Evolutionary conservation across 176 grass and related monocot species (phyloP).

Genomic region (Saccharum spontaneum): DNA sequence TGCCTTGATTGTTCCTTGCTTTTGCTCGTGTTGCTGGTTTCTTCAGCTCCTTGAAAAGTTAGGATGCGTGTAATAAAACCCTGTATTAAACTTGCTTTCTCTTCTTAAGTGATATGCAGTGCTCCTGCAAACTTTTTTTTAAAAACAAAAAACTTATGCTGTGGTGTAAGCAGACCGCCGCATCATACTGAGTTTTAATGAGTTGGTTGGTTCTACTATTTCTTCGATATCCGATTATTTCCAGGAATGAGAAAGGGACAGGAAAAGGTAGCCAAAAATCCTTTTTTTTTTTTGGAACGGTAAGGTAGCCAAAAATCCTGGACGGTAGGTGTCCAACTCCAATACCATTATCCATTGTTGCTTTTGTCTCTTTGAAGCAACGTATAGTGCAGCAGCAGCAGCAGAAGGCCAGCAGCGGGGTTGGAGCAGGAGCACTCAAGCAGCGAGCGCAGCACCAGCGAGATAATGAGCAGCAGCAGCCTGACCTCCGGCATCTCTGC

Average conservation of each 20-base stretch:
- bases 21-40: background rate
- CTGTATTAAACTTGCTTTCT: too few relatives aligned
- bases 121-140: too few relatives aligned
- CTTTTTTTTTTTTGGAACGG: background rate
- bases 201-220: background rate
- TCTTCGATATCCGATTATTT: background rate
- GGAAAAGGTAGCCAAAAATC: background rate
- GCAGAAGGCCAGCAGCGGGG: background rate
- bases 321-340: conserved; percentile 39
- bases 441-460: background rate
- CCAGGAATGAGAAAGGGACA: background rate
- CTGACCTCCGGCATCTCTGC: conserved; percentile 39
- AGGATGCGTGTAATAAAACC: background rate
- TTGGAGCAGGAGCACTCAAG: background rate
- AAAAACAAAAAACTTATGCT: background rate
- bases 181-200: background rate
- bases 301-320: background rate
- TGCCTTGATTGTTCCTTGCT: background rate
- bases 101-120: too few relatives aligned
- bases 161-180: background rate
- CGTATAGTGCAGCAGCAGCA: conserved; percentile 5
- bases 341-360: conserved; percentile 36
- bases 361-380: conserved; percentile 33
- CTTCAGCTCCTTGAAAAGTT: background rate
- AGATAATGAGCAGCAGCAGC: conserved; percentile 49